Evolutionary conservation across 495 filamentous ascomycete species (phyloP).

Genomic region (Penicillium atrosanguineum): DNA sequence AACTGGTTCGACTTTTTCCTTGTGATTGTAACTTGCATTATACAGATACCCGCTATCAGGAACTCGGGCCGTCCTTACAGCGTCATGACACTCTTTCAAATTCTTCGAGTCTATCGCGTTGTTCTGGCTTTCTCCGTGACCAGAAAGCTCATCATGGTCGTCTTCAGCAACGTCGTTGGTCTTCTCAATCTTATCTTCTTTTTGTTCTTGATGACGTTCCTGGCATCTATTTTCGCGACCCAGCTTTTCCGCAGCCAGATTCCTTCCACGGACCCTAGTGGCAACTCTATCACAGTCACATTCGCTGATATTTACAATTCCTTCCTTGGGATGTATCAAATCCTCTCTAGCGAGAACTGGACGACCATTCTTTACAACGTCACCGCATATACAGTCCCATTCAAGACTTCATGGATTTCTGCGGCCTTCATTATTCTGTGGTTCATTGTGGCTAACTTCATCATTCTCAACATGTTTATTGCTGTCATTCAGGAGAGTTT

Average conservation of each 20-base stretch:
- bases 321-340: conserved; percentile 97
- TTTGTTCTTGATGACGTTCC: conserved; percentile 90
- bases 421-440: conserved; percentile 90
- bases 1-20: conserved; percentile 81
- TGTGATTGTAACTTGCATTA: conserved; percentile 76
- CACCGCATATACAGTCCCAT: conserved; percentile 59
- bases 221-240: conserved; percentile 88
- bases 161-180: conserved; percentile 89
- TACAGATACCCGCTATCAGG: conserved; percentile 80
- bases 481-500: conserved; percentile 99
- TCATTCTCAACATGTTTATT: conserved; percentile 99
- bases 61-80: conserved; percentile 75
- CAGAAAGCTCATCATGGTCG: conserved; percentile 75
- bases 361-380: conserved; percentile 81
- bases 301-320: conserved; percentile 93
- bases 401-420: conserved; percentile 84
- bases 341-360: conserved; percentile 98
- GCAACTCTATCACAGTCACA: conserved; percentile 59
- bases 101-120: conserved; percentile 86
- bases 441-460: conserved; percentile 95
- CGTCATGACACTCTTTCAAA: conserved; percentile 92
- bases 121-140: conserved; percentile 88
- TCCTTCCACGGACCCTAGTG: conserved; percentile 53
- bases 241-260: conserved; percentile 92
- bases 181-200: conserved; percentile 93